A percentile compares a stretch with the other conserved stretches of the same genome.
These are phyloP conservation scores for Elongisporangium anandrum DNA, from an alignment of 352 stramenopile genomes.

Conservation along the genomic window DNA sequence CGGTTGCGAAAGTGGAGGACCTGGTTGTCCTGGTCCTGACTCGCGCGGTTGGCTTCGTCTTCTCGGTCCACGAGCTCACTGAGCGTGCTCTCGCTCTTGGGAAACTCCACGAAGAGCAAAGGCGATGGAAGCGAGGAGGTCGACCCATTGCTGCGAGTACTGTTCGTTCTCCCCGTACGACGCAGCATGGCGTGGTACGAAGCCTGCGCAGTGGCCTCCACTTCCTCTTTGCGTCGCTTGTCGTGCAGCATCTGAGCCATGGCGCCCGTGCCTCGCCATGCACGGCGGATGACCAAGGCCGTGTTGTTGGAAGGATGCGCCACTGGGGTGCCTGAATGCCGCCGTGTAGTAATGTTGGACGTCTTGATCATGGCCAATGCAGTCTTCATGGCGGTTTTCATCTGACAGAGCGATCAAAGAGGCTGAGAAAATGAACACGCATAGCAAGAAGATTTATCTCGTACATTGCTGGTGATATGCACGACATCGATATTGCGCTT, in stretches of 20 bases:
- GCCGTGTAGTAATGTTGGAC: slow-evolving; percentile 9
- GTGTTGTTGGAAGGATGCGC: neutral
- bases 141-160: neutral
- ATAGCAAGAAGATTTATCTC: neutral
- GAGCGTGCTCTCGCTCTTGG: slow-evolving; percentile 19
- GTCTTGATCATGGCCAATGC: slow-evolving; percentile 14
- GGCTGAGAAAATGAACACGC: neutral
- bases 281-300: neutral
- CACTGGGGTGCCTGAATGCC: slow-evolving; percentile 1
- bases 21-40: slow-evolving; percentile 18
- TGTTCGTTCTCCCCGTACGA: neutral
- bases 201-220: neutral
- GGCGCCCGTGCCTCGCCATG: slow-evolving; percentile 9
- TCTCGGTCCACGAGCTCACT: slow-evolving; percentile 19
- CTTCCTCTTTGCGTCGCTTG: slow-evolving; percentile 14
- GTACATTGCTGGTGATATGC: slow-evolving; percentile 40
- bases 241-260: slow-evolving; percentile 13
- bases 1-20: slow-evolving; percentile 55
- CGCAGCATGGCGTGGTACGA: slow-evolving; percentile 1
- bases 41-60: slow-evolving; percentile 15
- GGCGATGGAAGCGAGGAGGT: neutral
- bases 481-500: slow-evolving; percentile 48
- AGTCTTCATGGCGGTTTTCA: slow-evolving; percentile 38
- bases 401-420: slow-evolving; percentile 15
- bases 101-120: slow-evolving; percentile 21